phyloP scores from a whole-genome alignment of 495 filamentous ascomycete genomes.

The Acidiella bohemica region DNA sequence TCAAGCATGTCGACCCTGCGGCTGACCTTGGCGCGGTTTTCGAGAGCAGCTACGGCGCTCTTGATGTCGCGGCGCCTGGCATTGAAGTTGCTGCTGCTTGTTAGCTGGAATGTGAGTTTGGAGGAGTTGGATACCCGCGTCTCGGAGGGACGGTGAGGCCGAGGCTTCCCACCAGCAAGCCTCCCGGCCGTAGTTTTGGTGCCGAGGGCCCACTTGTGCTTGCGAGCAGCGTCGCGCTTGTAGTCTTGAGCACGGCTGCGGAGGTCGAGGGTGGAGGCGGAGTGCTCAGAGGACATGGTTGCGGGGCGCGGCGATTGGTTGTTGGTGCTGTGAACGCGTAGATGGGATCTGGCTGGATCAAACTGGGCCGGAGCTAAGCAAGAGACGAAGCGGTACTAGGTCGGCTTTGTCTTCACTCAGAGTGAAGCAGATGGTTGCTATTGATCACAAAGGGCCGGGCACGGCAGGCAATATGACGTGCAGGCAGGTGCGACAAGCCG shows the following conservation, averaged over 20 bases:
- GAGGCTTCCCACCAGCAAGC: conserved; percentile 9
- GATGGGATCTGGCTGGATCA: too few species aligned
- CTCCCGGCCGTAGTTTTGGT: conserved; percentile 16
- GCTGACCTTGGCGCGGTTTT: conserved; percentile 26
- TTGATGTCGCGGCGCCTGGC: conserved; percentile 24
- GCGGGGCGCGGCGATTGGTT: too few species aligned
- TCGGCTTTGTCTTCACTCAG: too few species aligned
- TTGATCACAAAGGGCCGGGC: too few species aligned
- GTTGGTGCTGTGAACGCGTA: too few species aligned
- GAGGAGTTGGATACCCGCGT: conserved; percentile 10
- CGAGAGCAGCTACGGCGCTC: conserved; percentile 25
- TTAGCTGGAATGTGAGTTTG: neutral
- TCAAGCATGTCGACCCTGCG: conserved; percentile 29
- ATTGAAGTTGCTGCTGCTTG: conserved; percentile 5
- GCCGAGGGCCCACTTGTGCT: conserved; percentile 43
- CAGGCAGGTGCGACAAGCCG: too few species aligned
- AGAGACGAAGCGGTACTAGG: too few species aligned
- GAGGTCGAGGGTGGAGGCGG: conserved; percentile 30
- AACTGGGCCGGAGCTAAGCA: too few species aligned
- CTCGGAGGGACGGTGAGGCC: conserved; percentile 17
- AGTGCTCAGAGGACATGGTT: conserved; percentile 30
- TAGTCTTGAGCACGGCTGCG: conserved; percentile 28
- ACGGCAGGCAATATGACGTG: too few species aligned
- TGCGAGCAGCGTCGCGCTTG: conserved; percentile 37
- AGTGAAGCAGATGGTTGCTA: too few species aligned